Evolutionary conservation across 2,329 filamentous ascomycete species (phyloP).

Genomic region (Sclerotinia borealis): DNA sequence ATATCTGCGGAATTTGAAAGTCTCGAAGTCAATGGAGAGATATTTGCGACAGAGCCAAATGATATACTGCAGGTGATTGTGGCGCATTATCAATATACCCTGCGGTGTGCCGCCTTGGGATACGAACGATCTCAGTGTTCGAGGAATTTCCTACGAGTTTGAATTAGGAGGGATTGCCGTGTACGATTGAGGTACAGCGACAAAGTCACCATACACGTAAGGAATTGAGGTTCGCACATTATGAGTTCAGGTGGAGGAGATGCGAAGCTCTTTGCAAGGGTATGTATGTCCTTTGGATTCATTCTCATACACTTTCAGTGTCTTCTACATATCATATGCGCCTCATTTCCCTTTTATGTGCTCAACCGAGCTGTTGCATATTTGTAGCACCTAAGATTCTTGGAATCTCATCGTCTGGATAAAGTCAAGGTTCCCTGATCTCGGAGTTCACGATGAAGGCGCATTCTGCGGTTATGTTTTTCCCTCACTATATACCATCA

Average conservation of each 20-base stretch:
- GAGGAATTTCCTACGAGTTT: constrained; percentile 11
- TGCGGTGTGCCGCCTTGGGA: constrained; percentile 3
- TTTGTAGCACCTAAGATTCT: constrained; percentile 7
- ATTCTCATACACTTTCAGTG: neutral
- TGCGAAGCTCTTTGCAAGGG: constrained; percentile 98
- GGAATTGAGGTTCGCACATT: constrained; percentile 21
- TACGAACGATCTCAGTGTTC: constrained; percentile 26
- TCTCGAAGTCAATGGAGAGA: constrained; percentile 23
- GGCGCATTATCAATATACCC: constrained; percentile 17
- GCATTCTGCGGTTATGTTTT: constrained; percentile 26
- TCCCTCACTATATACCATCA: constrained; percentile 29
- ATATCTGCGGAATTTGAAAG: constrained; percentile 7
- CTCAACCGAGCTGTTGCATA: constrained; percentile 8
- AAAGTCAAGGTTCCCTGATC: neutral
- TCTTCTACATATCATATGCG: neutral
- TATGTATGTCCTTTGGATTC: constrained; percentile 60
- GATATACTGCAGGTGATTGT: constrained; percentile 23
- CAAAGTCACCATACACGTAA: constrained; percentile 12
- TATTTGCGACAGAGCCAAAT: constrained; percentile 16
- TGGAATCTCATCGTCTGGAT: neutral
- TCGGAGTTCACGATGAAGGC: constrained; percentile 1
- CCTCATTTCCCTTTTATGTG: constrained; percentile 16
- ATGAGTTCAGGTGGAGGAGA: constrained; percentile 65
- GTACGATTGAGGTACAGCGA: constrained; percentile 9
- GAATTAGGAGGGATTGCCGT: constrained; percentile 26